Conservation (phyloP, 1,139 yeast species). For the Protomyces arabidopsidicola region DNA sequence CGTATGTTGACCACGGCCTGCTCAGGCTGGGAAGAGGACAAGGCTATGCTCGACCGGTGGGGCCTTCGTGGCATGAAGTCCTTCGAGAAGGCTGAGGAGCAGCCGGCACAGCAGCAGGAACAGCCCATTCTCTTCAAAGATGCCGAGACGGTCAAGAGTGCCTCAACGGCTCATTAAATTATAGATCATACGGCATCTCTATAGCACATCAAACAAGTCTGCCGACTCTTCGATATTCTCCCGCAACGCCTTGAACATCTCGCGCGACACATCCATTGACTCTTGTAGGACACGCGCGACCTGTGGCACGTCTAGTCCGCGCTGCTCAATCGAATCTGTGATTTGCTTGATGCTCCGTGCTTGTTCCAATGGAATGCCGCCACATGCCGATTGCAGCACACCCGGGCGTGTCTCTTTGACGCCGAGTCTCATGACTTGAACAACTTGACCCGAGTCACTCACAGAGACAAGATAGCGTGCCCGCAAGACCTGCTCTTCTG, state of each 20-base stretch:
- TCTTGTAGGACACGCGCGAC: slow-evolving; percentile 12
- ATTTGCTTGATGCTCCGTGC: not conserved
- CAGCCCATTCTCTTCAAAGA: slow-evolving; percentile 3
- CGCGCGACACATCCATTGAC: slow-evolving; percentile 8
- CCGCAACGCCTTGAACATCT: slow-evolving; percentile 16
- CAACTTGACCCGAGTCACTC: slow-evolving; percentile 6
- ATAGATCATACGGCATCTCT: not conserved
- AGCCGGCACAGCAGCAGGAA: not conserved
- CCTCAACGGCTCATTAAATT: not conserved
- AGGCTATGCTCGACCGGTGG: slow-evolving; percentile 62
- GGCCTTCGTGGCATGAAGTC: slow-evolving; percentile 67
- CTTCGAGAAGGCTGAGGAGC: slow-evolving; percentile 37
- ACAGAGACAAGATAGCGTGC: slow-evolving; percentile 16
- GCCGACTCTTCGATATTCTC: slow-evolving; percentile 20
- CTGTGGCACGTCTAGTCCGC: slow-evolving; percentile 3
- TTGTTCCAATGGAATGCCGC: not conserved
- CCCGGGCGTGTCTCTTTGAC: slow-evolving; percentile 11
- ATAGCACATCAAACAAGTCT: slow-evolving; percentile 10
- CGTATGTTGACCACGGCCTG: slow-evolving; percentile 79
- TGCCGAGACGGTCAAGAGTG: slow-evolving; percentile 14
- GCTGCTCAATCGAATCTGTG: not conserved
- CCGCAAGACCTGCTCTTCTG: slow-evolving; percentile 11
- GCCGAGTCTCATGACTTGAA: not conserved
- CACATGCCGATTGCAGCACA: slow-evolving; percentile 1
- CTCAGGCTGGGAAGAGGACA: slow-evolving; percentile 81